Conservation (phyloP, 805 yeast species). For the Wickerhamiella hasegawae region DNA sequence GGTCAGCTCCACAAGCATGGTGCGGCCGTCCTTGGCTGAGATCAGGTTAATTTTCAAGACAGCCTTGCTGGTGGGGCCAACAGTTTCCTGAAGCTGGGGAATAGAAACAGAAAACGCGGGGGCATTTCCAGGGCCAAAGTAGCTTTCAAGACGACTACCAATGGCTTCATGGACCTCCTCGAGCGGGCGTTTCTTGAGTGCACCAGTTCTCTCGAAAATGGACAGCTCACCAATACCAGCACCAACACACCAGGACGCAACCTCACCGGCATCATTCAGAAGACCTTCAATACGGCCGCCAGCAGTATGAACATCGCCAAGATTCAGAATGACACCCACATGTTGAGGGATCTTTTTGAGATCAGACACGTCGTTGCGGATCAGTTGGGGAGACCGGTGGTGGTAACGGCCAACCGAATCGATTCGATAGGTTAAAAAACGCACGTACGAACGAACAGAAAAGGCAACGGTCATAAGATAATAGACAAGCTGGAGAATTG, state of each 20-base stretch:
- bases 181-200: slow-evolving; percentile 27
- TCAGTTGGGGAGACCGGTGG: slow-evolving; percentile 55
- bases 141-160: slow-evolving; percentile 41
- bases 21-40: slow-evolving; percentile 71
- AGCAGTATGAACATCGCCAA: slow-evolving; percentile 62
- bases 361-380: slow-evolving; percentile 64
- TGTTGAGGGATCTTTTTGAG: slow-evolving; percentile 64
- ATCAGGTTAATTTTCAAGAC: slow-evolving; percentile 48
- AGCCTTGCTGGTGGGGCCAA: slow-evolving; percentile 4
- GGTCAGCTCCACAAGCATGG: slow-evolving; percentile 77
- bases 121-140: slow-evolving; percentile 54
- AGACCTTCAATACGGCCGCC: slow-evolving; percentile 82
- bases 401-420: slow-evolving; percentile 5
- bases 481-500: too few relatives aligned
- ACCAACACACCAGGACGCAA: slow-evolving; percentile 77
- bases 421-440: too few relatives aligned
- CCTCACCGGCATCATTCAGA: slow-evolving; percentile 57
- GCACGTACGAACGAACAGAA: too few relatives aligned
- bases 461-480: too few relatives aligned
- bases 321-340: slow-evolving; percentile 58
- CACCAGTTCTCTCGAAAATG: slow-evolving; percentile 49
- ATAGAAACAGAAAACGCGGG: slow-evolving; percentile 48
- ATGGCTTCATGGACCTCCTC: slow-evolving; percentile 36
- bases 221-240: slow-evolving; percentile 63
- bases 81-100: slow-evolving; percentile 32